Percentiles rank a stretch among this genome's conserved stretches.
phyloP scores from a whole-genome alignment of 164 flowering plant genomes.

The Amborella trichopoda region DNA sequence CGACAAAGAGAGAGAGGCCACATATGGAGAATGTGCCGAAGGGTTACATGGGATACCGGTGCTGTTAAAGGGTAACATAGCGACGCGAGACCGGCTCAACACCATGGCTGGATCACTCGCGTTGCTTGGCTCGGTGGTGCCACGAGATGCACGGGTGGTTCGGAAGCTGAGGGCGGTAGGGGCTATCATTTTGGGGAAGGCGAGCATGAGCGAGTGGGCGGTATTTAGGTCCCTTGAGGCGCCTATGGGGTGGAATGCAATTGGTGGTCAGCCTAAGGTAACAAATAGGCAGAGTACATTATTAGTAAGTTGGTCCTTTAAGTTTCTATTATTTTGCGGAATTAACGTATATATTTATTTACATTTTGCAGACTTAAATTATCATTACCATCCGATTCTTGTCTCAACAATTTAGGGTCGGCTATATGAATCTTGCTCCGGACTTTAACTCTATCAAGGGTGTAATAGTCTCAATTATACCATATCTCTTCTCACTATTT shows the following conservation, averaged over 20 bases:
- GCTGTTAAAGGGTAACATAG: conserved; percentile 25
- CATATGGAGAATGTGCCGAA: background rate
- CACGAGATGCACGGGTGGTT: conserved; percentile 25
- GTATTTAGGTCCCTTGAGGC: conserved; percentile 6
- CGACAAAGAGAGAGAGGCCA: conserved; percentile 10
- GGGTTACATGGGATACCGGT: conserved; percentile 46
- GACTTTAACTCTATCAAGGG: no score
- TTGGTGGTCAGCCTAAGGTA: conserved; percentile 23
- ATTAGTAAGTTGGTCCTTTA: no score
- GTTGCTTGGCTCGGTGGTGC: conserved; percentile 17
- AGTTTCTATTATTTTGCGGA: no score
- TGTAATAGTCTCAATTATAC: no score
- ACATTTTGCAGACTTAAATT: no score
- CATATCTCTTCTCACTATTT: no score
- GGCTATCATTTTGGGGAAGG: conserved; percentile 31
- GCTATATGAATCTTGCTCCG: no score
- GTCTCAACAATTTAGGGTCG: no score
- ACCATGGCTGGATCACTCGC: conserved; percentile 35
- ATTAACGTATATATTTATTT: no score
- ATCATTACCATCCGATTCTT: no score
- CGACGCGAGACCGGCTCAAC: conserved; percentile 22
- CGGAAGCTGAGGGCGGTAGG: conserved; percentile 20
- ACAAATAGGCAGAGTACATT: no score
- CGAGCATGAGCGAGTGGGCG: conserved; percentile 30
- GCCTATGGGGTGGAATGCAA: conserved; percentile 29